Percentiles rank a stretch among this genome's conserved stretches.
These are phyloP conservation scores for Microbotryum intermedium DNA, from an alignment of 1,284 basidiomycete genomes.

Conservation along the genomic window DNA sequence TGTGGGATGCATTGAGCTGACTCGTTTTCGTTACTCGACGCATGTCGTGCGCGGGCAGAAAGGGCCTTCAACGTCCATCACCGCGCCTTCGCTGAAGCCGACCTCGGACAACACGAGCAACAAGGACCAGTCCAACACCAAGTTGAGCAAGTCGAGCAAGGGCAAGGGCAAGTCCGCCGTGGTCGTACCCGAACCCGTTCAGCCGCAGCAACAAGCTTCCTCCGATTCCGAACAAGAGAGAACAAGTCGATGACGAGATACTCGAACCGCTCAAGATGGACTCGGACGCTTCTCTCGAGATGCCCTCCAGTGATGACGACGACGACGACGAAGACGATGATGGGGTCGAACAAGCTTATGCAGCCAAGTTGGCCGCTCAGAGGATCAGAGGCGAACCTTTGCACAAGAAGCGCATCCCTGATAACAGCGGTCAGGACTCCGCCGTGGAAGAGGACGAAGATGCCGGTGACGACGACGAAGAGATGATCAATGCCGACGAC, in stretches of 20 bases:
- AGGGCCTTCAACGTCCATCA: slow-evolving; percentile 7
- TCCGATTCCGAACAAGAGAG: background rate
- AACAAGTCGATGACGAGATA: background rate
- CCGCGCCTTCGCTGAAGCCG: slow-evolving; percentile 2
- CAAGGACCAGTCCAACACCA: no score
- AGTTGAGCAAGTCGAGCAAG: background rate
- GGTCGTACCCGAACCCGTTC: background rate
- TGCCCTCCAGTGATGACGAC: slow-evolving; percentile 7
- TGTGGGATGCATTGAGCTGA: no score
- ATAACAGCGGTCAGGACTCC: background rate
- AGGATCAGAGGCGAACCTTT: slow-evolving; percentile 11
- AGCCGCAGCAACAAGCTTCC: background rate
- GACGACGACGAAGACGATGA: slow-evolving; percentile 19
- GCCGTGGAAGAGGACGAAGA: slow-evolving; percentile 24
- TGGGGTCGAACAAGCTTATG: slow-evolving; percentile 26
- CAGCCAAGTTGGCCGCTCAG: slow-evolving; percentile 18
- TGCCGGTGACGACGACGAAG: slow-evolving; percentile 30
- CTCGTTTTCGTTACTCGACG: no score
- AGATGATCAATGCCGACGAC: slow-evolving; percentile 30
- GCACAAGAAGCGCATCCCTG: slow-evolving; percentile 18
- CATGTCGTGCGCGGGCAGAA: slow-evolving; percentile 11
- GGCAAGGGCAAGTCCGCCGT: background rate
- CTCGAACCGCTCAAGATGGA: slow-evolving; percentile 14
- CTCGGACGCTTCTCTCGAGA: slow-evolving; percentile 18
- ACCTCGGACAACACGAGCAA: background rate